phyloP scores from a whole-genome alignment of 169 alveolate species.

The Plasmodium knowlesi region DNA sequence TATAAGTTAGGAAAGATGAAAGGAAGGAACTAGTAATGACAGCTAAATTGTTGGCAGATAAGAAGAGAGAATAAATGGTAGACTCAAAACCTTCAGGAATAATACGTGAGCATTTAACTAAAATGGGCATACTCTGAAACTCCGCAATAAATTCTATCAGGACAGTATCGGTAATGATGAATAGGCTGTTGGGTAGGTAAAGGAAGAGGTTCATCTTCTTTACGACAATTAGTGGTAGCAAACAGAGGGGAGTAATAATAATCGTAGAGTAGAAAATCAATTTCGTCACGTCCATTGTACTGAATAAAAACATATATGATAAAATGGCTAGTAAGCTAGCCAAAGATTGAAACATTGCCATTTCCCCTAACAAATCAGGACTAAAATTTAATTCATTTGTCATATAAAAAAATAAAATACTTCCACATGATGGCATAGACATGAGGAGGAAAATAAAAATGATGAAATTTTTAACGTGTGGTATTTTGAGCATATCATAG shows the following conservation, averaged over 20 bases:
- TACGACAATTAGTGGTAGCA: constrained; percentile 83
- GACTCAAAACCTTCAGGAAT: constrained; percentile 92
- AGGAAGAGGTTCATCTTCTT: constrained; percentile 83
- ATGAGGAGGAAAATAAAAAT: constrained; percentile 82
- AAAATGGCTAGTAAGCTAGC: constrained; percentile 87
- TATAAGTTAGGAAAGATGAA: constrained; percentile 84
- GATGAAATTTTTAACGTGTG: constrained; percentile 79
- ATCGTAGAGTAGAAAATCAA: constrained; percentile 85
- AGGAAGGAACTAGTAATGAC: constrained; percentile 85
- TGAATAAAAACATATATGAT: constrained; percentile 80
- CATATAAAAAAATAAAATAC: constrained; percentile 89
- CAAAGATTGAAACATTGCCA: constrained; percentile 87
- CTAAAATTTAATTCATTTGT: constrained; percentile 88
- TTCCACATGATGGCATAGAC: constrained; percentile 90
- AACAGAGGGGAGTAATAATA: constrained; percentile 84
- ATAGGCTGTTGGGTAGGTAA: constrained; percentile 87
- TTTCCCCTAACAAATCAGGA: constrained; percentile 88
- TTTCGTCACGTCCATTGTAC: constrained; percentile 78
- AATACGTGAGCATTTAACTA: constrained; percentile 87
- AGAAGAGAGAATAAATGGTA: constrained; percentile 88
- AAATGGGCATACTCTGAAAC: constrained; percentile 88
- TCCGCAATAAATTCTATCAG: constrained; percentile 87
- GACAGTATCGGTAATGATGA: constrained; percentile 88
- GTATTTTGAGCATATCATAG: constrained; percentile 61
- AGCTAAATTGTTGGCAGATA: constrained; percentile 88